Evolutionary conservation across 139 green algal genomes (phyloP).

Genomic region (Auxenochlorella pyrenoidosa): DNA sequence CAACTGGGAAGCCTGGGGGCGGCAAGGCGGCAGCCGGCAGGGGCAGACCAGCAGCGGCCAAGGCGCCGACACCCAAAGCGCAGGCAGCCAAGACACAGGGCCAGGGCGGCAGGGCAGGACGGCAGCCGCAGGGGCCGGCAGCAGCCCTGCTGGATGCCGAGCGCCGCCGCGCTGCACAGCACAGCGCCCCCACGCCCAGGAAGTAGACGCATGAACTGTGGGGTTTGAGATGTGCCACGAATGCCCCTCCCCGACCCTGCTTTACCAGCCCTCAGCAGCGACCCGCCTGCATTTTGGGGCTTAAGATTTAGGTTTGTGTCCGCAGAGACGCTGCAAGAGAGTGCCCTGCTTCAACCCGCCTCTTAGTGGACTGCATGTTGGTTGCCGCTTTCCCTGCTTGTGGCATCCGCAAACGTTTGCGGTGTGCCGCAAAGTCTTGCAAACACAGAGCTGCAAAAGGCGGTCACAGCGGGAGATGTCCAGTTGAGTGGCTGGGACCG

Average conservation of each 20-base stretch:
- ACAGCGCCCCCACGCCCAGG: not conserved
- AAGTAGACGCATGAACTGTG: not conserved
- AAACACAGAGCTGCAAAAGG: not conserved
- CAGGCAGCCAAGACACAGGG: not conserved
- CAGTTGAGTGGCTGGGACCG: not conserved
- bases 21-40: not conserved
- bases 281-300: too few species aligned
- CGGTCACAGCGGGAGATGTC: not conserved
- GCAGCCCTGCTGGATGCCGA: not conserved
- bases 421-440: too few species aligned
- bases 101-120: not conserved
- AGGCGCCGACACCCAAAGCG: not conserved
- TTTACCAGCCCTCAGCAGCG: too few species aligned
- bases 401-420: too few species aligned
- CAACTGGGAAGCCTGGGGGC: not conserved
- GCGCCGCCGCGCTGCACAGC: not conserved
- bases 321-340: too few species aligned
- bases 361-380: too few species aligned
- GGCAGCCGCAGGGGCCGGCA: not conserved
- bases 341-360: too few species aligned
- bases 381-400: too few species aligned
- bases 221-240: too few species aligned
- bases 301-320: too few species aligned
- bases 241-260: too few species aligned
- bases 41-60: not conserved